Evolutionary conservation across 768 basidiomycete genomes (phyloP), one percentile per base, ranked within the genome.

Genomic region (Pleurotus ostreatus): DNA sequence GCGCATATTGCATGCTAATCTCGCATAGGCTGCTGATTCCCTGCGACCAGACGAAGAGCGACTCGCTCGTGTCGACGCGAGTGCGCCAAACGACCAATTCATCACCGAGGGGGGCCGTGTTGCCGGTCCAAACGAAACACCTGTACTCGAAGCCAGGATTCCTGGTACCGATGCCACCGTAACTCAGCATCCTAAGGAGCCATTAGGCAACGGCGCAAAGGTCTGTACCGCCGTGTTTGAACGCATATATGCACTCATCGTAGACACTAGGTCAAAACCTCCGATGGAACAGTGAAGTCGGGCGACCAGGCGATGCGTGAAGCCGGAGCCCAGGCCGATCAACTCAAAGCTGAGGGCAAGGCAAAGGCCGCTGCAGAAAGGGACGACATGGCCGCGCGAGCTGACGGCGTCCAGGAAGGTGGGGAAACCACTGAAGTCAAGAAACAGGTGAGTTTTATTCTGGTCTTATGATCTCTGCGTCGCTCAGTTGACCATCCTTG

Each of bases 51-150:
- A 72, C 48, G 68, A 84, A 18, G 85, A 89, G 44, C 70, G 66
- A 0, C 78, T 97, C 39, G 68, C 75, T n/a, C 69, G 69, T 5
- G 82, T 92, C 39, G 84, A 95, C 69, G 78, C 90, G 46, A 66
- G 87, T 38, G 92, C 83, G 0, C 83, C 89, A 0, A 66, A 77
- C 15, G 83, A 87, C 65, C 75, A 88, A 61, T 94, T 89, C 66
- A 70, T 85, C 59, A 79, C 74, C 55, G 78, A 72, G 47, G 74
- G 73, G 25, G 74, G 74, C 6, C 68, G 70, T 16, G 39, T 56
- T 2, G 66, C 62, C 2, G 71, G 69, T 1, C 61, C 61, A 0
- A 55, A 63, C 6, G 75, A 74, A 57, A 71, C 71, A 2, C 73
- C 74, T 6, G 65, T 73, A 1, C 56, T 71, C 5, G 70, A 74